A percentile compares a stretch with the other conserved stretches of the same genome.
These are phyloP conservation scores for Spizellomyces punctatus DNA, from an alignment of 192 early-diverging fungal species.

Conservation along the genomic window DNA sequence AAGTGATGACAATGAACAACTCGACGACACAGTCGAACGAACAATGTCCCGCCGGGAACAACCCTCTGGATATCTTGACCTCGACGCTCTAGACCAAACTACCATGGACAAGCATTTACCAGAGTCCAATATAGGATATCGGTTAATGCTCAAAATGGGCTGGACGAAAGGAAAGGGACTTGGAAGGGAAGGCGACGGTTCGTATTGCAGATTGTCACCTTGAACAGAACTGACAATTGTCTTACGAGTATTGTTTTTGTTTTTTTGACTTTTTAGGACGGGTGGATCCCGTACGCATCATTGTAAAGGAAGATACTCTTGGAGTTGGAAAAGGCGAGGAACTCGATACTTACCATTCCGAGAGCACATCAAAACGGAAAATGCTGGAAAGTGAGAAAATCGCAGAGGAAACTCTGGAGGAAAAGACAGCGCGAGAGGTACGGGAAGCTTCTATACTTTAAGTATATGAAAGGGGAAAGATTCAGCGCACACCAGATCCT, in stretches of 20 bases:
- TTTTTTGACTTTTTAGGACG: constrained; percentile 48
- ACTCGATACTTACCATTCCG: constrained; percentile 52
- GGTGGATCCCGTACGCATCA: constrained; percentile 70
- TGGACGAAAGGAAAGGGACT: constrained; percentile 68
- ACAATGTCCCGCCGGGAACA: too few species aligned
- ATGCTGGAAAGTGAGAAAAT: constrained; percentile 67
- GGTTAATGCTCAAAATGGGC: constrained; percentile 71
- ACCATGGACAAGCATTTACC: constrained; percentile 64
- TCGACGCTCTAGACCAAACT: background rate
- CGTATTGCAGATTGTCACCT: background rate
- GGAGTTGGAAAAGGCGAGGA: constrained; percentile 68
- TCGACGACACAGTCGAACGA: too few species aligned
- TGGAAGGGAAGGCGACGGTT: constrained; percentile 59
- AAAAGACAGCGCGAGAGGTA: constrained; percentile 58
- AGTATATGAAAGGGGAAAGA: background rate
- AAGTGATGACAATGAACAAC: too few species aligned
- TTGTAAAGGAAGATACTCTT: constrained; percentile 60
- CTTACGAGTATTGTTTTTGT: background rate
- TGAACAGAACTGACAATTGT: background rate
- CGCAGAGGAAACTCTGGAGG: constrained; percentile 64
- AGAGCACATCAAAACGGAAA: constrained; percentile 63
- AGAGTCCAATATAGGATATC: constrained; percentile 63
- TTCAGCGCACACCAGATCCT: too few species aligned
- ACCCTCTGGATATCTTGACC: too few species aligned
- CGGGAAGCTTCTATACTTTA: background rate